phyloP scores from a whole-genome alignment of 2,329 filamentous ascomycete genomes.

The Scedosporium dehoogii region DNA sequence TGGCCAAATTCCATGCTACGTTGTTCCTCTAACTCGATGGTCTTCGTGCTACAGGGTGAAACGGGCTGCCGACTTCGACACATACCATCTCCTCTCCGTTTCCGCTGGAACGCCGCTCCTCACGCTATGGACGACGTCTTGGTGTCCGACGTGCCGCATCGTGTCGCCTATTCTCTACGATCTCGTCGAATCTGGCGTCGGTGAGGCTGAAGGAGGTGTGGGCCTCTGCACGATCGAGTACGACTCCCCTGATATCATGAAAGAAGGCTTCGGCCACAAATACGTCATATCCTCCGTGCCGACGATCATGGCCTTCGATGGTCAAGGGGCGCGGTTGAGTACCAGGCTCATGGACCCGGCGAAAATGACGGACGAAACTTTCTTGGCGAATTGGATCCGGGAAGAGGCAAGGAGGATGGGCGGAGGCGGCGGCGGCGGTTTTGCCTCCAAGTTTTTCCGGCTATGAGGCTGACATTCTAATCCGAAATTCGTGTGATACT shows the following conservation, averaged over 20 bases:
- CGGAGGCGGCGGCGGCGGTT: constrained; percentile 30
- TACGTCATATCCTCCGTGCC: constrained; percentile 51
- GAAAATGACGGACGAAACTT: constrained; percentile 36
- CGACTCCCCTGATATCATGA: constrained; percentile 48
- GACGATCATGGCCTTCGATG: constrained; percentile 46
- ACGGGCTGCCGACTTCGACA: constrained; percentile 41
- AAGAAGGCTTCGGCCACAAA: constrained; percentile 19
- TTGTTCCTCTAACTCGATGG: constrained; percentile 7
- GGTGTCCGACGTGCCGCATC: constrained; percentile 42
- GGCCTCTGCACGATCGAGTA: constrained; percentile 44
- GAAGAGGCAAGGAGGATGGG: constrained; percentile 38
- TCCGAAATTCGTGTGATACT: background rate
- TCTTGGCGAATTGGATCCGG: constrained; percentile 44
- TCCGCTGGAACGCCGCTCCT: constrained; percentile 45
- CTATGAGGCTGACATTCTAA: background rate
- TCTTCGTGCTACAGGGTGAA: constrained; percentile 34
- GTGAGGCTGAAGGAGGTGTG: constrained; percentile 46
- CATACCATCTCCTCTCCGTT: constrained; percentile 44
- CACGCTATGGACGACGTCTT: constrained; percentile 51
- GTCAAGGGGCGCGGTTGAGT: background rate
- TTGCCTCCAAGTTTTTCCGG: constrained; percentile 14
- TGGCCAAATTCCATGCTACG: constrained; percentile 14
- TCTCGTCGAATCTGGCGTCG: constrained; percentile 39
- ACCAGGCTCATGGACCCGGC: constrained; percentile 4
- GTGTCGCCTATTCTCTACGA: constrained; percentile 38